Base-by-base conservation (phyloP, 1,139 yeast genomes). In the Zygosaccharomyces pseudobailii region DNA sequence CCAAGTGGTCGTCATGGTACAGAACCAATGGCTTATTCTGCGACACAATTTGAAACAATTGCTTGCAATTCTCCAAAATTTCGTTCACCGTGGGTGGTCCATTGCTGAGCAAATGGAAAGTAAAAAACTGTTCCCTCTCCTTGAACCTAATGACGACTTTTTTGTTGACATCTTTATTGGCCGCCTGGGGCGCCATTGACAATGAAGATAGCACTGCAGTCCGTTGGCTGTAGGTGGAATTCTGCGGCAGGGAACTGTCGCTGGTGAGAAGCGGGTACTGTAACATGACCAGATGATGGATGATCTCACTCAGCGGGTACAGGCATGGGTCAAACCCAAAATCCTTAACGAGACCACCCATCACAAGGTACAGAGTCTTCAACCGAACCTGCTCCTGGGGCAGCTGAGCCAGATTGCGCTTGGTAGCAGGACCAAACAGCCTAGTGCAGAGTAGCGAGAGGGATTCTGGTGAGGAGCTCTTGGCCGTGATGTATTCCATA, bases 261-360 rank as follows among this genome's bases (percentile, higher is more conserved):
- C 36, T 44, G 30, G 45, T 49, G 6, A 48, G 40, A 43, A 83
- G 65, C 4, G 92, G 90, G 59, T 81, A 83, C 51, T 84, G 88
- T 45, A 72, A 72, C 30, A 81, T 65, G n/a, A 87, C 72, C 27
- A 78, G 68, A 45, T 76, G 80, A 59, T 82, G 84, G 54, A 86
- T 77, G 6, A 85, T 73, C 53, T 84, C 89, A 53, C 87, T 77
- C 32, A 87, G 62, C 2, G 85, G 83, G 49, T 74, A 72, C 54
- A 84, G 67, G 22, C 82, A 73, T 1, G 75, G 66, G 58, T 87
- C 89, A 61, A 87, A 85, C 1, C 95, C 95, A 68, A 83, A 87
- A 64, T 86, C 95, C 56, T 81, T 83, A 33, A 84, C 76, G 53
- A 89, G 78, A 13, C 83, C 80, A 2, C 95, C 95, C 24, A 87